A percentile compares a stretch with the other conserved stretches of the same genome.
Evolutionary conservation across 352 stramenopile genomes (phyloP).

Genomic region (Phytopythium oedochilum): DNA sequence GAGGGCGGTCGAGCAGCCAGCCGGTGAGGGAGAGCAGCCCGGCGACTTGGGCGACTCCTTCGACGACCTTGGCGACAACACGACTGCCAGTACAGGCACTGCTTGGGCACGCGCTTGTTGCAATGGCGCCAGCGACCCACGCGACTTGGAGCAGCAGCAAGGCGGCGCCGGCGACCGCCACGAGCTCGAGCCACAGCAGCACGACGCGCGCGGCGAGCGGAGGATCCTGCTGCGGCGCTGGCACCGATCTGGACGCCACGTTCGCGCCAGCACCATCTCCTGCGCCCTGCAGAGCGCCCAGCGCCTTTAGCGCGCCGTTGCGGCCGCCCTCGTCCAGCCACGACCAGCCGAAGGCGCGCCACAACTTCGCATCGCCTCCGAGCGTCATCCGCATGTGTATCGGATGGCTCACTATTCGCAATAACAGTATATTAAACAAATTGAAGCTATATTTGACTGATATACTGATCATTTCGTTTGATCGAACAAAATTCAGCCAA

Average conservation of each 20-base stretch:
- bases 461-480: too few species aligned
- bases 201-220: slow-evolving; percentile 2
- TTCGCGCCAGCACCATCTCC: slow-evolving; percentile 9
- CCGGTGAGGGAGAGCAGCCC: slow-evolving; percentile 22
- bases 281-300: slow-evolving; percentile 16
- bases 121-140: slow-evolving; percentile 12
- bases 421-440: too few species aligned
- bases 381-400: neutral
- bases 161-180: slow-evolving; percentile 16
- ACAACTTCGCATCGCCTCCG: too few species aligned
- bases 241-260: slow-evolving; percentile 1
- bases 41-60: slow-evolving; percentile 17
- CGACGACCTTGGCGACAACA: slow-evolving; percentile 7
- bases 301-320: slow-evolving; percentile 28
- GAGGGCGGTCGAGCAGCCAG: slow-evolving; percentile 30
- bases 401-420: too few species aligned
- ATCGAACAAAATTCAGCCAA: too few species aligned
- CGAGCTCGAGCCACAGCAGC: slow-evolving; percentile 40
- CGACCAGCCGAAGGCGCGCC: slow-evolving; percentile 6
- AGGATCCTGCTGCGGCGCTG: neutral
- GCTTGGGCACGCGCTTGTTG: slow-evolving; percentile 5
- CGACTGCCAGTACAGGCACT: neutral
- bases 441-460: too few species aligned
- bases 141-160: slow-evolving; percentile 30
- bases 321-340: slow-evolving; percentile 14